Conservation (phyloP, 2,329 filamentous ascomycete genomes). For the Penicillium sp. region DNA sequence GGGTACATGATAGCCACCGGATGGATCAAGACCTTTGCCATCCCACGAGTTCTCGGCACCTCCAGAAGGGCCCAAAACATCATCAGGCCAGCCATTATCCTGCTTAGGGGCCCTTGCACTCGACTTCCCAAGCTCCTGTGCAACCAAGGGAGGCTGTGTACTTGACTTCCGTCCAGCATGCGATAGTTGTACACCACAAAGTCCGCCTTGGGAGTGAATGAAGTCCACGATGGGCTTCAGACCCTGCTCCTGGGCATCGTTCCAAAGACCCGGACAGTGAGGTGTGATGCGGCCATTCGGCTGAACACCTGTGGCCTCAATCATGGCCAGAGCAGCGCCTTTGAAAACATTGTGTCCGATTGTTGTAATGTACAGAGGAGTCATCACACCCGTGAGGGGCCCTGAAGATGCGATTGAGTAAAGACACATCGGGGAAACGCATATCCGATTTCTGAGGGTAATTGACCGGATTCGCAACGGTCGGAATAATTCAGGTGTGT, state of each 20-base stretch:
- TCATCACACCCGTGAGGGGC: constrained; percentile 67
- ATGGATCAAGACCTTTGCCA: background rate
- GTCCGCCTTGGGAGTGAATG: background rate
- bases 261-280: constrained; percentile 63
- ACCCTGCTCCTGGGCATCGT: constrained; percentile 52
- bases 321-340: constrained; percentile 71
- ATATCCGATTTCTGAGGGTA: background rate
- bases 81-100: constrained; percentile 54
- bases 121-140: background rate
- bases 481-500: background rate
- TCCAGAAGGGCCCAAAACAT: constrained; percentile 56
- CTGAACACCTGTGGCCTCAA: constrained; percentile 75
- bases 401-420: constrained; percentile 69
- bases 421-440: constrained; percentile 56
- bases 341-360: constrained; percentile 73
- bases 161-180: background rate
- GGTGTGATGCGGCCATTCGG: constrained; percentile 80
- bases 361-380: constrained; percentile 67
- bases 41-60: constrained; percentile 22
- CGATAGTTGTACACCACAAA: background rate
- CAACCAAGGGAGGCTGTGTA: background rate
- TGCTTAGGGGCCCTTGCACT: background rate
- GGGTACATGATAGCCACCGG: constrained; percentile 24
- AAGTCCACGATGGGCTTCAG: background rate
- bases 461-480: background rate